Percentiles rank a stretch among this genome's conserved stretches.
phyloP scores from a whole-genome alignment of 129 eudicot species.

The Centaurea solstitialis region DNA sequence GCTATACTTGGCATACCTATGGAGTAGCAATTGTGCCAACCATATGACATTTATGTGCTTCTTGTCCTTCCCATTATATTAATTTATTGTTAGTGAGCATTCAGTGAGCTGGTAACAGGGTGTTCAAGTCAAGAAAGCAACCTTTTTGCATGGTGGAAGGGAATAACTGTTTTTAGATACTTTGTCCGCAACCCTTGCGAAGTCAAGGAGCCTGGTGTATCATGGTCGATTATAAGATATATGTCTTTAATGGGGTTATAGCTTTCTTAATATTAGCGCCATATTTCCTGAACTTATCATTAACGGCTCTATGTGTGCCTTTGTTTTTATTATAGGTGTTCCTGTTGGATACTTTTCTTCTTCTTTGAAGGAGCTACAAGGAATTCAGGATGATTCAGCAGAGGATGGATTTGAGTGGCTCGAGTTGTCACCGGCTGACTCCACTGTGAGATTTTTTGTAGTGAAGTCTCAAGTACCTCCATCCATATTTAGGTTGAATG shows the following conservation, averaged over 20 bases:
- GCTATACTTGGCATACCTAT: too few relatives aligned
- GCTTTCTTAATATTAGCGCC: too few relatives aligned
- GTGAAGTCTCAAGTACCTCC: neutral
- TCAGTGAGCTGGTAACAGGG: neutral
- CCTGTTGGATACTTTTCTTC: conserved; percentile 74
- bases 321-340: conserved; percentile 51
- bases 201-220: neutral
- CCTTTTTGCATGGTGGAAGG: neutral
- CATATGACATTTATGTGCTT: neutral
- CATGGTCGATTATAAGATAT: neutral
- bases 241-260: neutral
- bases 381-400: conserved; percentile 35
- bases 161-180: neutral
- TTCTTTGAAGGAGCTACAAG: conserved; percentile 54
- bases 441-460: conserved; percentile 47
- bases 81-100: neutral
- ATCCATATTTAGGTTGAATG: neutral
- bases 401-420: conserved; percentile 50
- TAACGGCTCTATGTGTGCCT: neutral
- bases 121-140: neutral
- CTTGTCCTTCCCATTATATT: neutral
- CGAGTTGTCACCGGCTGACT: conserved; percentile 60
- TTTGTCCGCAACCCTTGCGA: neutral
- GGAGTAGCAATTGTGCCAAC: too few relatives aligned
- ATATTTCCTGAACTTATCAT: neutral